phyloP scores from a whole-genome alignment of 2,329 filamentous ascomycete species.

The Aspergillus fumigatiaffinis region DNA sequence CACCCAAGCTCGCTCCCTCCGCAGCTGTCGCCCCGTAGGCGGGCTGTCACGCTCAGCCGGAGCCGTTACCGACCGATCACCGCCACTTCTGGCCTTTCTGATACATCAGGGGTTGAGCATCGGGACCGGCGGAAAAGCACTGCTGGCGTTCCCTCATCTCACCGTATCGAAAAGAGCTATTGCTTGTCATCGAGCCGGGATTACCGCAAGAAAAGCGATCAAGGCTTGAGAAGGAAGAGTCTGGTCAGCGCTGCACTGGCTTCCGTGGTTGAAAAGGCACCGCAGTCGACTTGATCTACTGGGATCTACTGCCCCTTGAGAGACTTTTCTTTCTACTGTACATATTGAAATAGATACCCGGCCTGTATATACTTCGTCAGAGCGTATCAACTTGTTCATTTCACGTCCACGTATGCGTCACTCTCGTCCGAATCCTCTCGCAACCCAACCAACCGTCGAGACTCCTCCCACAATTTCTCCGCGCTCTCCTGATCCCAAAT shows the following conservation, averaged over 20 bases:
- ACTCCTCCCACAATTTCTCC: conserved; percentile 45
- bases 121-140: conserved; percentile 27
- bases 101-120: conserved; percentile 3
- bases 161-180: conserved; percentile 34
- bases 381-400: not conserved
- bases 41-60: conserved; percentile 25
- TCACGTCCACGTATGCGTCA: conserved; percentile 1
- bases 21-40: conserved; percentile 28
- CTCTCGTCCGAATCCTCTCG: not conserved
- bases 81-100: conserved; percentile 1
- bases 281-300: conserved; percentile 5
- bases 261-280: conserved; percentile 26
- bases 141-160: conserved; percentile 19
- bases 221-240: conserved; percentile 35
- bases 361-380: not conserved
- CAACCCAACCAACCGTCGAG: conserved; percentile 42
- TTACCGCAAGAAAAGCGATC: conserved; percentile 31
- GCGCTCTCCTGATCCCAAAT: conserved; percentile 24
- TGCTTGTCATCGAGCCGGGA: conserved; percentile 21
- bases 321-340: conserved; percentile 6
- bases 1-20: conserved; percentile 38
- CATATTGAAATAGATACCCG: conserved; percentile 4
- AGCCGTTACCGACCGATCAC: conserved; percentile 26
- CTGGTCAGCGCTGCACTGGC: conserved; percentile 37
- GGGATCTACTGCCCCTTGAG: not conserved